These are phyloP conservation scores for Ascochyta viciae-villosae DNA, from an alignment of 2,329 filamentous ascomycete species.

Conservation along the genomic window DNA sequence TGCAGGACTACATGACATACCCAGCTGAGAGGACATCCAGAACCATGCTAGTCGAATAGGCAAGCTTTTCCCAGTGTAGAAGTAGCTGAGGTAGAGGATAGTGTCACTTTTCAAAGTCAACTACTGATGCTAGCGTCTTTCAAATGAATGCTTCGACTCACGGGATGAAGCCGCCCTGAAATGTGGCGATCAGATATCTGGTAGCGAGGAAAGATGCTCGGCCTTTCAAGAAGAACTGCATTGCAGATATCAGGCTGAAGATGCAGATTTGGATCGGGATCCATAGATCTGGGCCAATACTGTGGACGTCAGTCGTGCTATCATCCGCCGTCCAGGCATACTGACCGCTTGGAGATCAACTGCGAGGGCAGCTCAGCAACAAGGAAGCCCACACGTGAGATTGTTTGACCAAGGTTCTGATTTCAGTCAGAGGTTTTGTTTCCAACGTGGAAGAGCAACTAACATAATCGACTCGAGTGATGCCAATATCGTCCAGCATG, in stretches of 20 bases:
- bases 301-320: neutral
- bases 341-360: conserved; percentile 48
- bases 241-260: conserved; percentile 57
- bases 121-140: neutral
- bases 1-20: neutral
- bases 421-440: conserved; percentile 3
- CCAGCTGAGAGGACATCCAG: conserved; percentile 45
- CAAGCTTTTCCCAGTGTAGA: conserved; percentile 49
- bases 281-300: conserved; percentile 48
- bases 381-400: conserved; percentile 84
- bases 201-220: conserved; percentile 48
- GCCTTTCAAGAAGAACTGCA: conserved; percentile 70
- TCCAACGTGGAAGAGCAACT: neutral
- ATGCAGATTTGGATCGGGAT: conserved; percentile 50
- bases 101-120: conserved; percentile 51
- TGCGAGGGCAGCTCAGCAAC: conserved; percentile 51
- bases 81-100: conserved; percentile 66
- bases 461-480: conserved; percentile 17
- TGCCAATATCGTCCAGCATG: conserved; percentile 27
- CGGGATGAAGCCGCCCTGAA: conserved; percentile 61
- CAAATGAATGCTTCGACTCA: conserved; percentile 49
- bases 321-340: neutral
- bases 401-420: conserved; percentile 36
- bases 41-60: conserved; percentile 52
- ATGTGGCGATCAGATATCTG: conserved; percentile 48